Evolutionary conservation across 176 grass and related monocot species (phyloP).

Genomic region (Dactylis glomerata): DNA sequence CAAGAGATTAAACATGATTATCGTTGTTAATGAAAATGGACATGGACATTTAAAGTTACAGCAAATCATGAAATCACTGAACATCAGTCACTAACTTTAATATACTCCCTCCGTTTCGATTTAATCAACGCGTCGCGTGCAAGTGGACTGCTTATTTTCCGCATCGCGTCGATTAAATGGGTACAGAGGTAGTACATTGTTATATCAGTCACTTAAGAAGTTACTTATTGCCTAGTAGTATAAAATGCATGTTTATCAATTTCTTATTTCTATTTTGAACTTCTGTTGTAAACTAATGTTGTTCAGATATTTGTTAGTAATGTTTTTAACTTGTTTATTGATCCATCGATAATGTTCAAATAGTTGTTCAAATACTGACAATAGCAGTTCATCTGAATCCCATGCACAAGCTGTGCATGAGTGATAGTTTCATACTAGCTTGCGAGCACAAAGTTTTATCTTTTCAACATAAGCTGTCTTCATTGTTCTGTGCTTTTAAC

Average conservation of each 20-base stretch:
- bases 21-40: too few species aligned
- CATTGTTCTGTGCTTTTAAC: not conserved
- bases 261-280: not conserved
- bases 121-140: too few species aligned
- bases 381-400: not conserved
- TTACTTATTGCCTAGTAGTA: not conserved
- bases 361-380: not conserved
- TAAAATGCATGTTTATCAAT: not conserved
- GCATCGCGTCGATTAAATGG: too few species aligned
- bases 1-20: too few species aligned
- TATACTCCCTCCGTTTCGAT: too few species aligned
- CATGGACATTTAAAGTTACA: not conserved
- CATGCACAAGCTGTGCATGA: not conserved
- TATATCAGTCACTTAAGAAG: not conserved
- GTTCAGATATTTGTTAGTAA: not conserved
- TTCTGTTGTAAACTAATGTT: not conserved
- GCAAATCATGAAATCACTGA: not conserved
- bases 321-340: not conserved
- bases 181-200: too few species aligned
- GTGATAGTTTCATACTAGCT: not conserved
- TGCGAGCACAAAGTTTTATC: not conserved
- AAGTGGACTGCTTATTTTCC: too few species aligned
- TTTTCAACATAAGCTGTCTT: not conserved
- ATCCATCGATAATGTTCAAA: not conserved
- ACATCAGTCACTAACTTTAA: not conserved